Evolutionary conservation across 164 flowering plant species (phyloP).

Genomic region (Magnolia changhungtana): DNA sequence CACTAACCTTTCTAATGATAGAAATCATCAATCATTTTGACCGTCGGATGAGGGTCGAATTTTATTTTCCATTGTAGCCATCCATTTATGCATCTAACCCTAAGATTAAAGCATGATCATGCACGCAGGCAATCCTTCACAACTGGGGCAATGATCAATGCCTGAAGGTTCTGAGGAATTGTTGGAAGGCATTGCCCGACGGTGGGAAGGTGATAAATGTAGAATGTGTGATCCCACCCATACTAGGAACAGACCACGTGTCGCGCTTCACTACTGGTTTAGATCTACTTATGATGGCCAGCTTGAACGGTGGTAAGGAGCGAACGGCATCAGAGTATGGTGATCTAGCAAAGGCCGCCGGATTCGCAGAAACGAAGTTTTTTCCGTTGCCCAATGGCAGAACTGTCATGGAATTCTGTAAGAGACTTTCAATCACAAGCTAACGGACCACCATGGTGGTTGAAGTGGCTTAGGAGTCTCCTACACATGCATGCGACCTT

Average conservation of each 20-base stretch:
- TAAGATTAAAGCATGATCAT: no score
- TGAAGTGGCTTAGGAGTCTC: no score
- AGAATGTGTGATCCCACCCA: slow-evolving; percentile 26
- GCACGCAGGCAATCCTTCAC: slow-evolving; percentile 20
- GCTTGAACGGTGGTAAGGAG: slow-evolving; percentile 21
- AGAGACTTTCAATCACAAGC: slow-evolving; percentile 1
- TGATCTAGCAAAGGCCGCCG: slow-evolving; percentile 23
- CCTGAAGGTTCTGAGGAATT: slow-evolving; percentile 26
- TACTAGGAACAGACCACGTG: slow-evolving; percentile 10
- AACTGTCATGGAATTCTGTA: slow-evolving; percentile 28
- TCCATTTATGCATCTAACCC: no score
- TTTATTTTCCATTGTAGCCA: no score
- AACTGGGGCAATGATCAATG: slow-evolving; percentile 35
- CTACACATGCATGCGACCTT: no score
- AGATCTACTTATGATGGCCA: slow-evolving; percentile 19
- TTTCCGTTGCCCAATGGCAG: slow-evolving; percentile 1
- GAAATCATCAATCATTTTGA: not conserved
- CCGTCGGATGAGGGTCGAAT: no score
- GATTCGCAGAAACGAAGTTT: slow-evolving; percentile 13
- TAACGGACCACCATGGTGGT: no score
- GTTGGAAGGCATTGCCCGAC: slow-evolving; percentile 29
- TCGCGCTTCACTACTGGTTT: slow-evolving; percentile 12
- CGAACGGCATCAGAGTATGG: slow-evolving; percentile 27
- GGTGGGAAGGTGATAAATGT: slow-evolving; percentile 34
- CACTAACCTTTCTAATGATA: not conserved